Evolutionary conservation across 768 basidiomycete genomes (phyloP).

Genomic region (Tephrocybe sp.): DNA sequence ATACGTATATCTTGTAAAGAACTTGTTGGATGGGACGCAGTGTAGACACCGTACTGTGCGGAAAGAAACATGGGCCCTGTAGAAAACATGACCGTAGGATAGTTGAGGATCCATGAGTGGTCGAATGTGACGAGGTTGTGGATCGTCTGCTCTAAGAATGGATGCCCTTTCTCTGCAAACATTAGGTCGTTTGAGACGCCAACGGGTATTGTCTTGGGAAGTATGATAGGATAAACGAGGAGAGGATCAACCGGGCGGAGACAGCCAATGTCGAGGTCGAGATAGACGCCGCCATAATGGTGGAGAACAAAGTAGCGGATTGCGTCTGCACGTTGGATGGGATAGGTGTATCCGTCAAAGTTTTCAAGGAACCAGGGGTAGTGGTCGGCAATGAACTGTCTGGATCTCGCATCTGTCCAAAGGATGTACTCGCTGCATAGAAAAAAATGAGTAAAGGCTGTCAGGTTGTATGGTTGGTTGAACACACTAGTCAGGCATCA

Average conservation of each 20-base stretch:
- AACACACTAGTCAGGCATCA: constrained; percentile 96
- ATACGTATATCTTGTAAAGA: constrained; percentile 82
- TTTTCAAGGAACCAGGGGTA: constrained; percentile 95
- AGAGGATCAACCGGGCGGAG: constrained; percentile 83
- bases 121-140: constrained; percentile 91
- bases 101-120: constrained; percentile 93
- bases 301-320: constrained; percentile 98
- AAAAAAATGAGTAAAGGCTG: constrained; percentile 16
- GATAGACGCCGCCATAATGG: constrained; percentile 92
- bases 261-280: constrained; percentile 97
- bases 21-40: constrained; percentile 61
- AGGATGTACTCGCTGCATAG: constrained; percentile 84
- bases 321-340: constrained; percentile 93
- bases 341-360: constrained; percentile 88
- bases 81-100: constrained; percentile 99
- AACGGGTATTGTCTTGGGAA: constrained; percentile 95
- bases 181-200: constrained; percentile 98
- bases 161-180: constrained; percentile 81
- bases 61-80: constrained; percentile 99
- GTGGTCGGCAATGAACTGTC: constrained; percentile 83
- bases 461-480: constrained; percentile 6
- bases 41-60: constrained; percentile 88
- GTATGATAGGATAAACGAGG: constrained; percentile 81
- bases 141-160: constrained; percentile 91
- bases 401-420: constrained; percentile 92